phyloP scores from a whole-genome alignment of 257 asterid species.

The Orobanche coerulescens region DNA sequence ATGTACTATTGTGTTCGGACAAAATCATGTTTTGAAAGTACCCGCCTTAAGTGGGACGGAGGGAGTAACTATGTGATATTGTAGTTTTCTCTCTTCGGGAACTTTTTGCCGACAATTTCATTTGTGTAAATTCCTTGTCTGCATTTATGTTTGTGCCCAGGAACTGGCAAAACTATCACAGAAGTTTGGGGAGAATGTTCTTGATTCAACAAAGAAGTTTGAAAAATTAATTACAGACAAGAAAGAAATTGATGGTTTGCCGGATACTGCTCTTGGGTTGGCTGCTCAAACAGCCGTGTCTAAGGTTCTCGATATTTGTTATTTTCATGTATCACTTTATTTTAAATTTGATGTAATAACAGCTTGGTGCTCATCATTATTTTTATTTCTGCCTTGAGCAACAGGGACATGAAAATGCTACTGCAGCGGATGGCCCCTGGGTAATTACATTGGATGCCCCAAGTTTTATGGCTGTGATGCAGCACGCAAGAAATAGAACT shows the following conservation, averaged over 20 bases:
- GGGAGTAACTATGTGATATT: not conserved
- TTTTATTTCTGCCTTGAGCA: slow-evolving; percentile 15
- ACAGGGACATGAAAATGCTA: slow-evolving; percentile 95
- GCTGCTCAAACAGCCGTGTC: slow-evolving; percentile 97
- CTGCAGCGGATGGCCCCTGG: slow-evolving; percentile 95
- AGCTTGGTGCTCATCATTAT: slow-evolving; percentile 7
- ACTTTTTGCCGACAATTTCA: not conserved
- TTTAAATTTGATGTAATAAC: slow-evolving; percentile 9
- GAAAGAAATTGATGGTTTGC: slow-evolving; percentile 89
- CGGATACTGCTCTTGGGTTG: slow-evolving; percentile 80
- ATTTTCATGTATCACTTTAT: slow-evolving; percentile 2
- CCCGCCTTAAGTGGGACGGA: too few species aligned
- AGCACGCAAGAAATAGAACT: slow-evolving; percentile 76
- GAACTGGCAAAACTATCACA: slow-evolving; percentile 77
- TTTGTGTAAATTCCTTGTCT: slow-evolving; percentile 2
- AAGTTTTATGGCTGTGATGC: slow-evolving; percentile 78
- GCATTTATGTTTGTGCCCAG: slow-evolving; percentile 34
- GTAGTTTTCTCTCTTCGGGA: slow-evolving; percentile 3
- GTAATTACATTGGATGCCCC: slow-evolving; percentile 89
- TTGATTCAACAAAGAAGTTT: slow-evolving; percentile 91
- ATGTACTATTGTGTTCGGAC: too few species aligned
- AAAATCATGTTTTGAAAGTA: too few species aligned
- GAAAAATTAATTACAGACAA: slow-evolving; percentile 83
- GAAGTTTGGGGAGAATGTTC: slow-evolving; percentile 87
- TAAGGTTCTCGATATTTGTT: slow-evolving; percentile 42